Evolutionary conservation across 1,284 basidiomycete genomes (phyloP).

Genomic region (Naganishia albida): DNA sequence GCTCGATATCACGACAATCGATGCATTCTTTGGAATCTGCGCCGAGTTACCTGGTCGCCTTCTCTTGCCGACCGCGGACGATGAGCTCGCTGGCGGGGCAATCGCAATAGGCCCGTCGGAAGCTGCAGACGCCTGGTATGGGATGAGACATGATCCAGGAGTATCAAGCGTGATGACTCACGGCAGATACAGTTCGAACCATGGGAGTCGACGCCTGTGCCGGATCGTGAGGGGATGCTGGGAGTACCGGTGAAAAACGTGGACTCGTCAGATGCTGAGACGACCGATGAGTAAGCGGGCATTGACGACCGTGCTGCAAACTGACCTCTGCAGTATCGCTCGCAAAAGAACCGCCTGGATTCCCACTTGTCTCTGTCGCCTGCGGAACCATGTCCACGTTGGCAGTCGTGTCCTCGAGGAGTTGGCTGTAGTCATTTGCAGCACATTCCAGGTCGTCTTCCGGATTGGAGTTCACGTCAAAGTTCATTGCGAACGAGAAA

Average conservation of each 20-base stretch:
- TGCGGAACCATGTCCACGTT: too few species aligned
- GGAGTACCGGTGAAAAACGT: too few species aligned
- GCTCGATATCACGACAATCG: neutral
- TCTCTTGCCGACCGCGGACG: neutral
- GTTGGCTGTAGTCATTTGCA: neutral
- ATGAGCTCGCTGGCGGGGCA: neutral
- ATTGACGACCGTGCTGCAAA: too few species aligned
- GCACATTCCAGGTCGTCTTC: neutral
- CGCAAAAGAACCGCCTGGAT: too few species aligned
- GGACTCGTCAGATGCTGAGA: too few species aligned
- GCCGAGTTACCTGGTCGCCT: neutral
- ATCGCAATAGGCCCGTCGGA: neutral
- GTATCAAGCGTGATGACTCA: neutral
- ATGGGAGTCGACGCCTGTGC: neutral
- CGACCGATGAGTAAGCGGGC: too few species aligned
- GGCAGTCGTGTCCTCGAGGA: too few species aligned
- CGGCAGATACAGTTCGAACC: neutral
- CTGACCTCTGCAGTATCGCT: too few species aligned
- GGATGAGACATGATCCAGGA: neutral
- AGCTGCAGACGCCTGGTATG: neutral
- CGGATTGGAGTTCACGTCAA: neutral
- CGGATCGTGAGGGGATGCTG: too few species aligned
- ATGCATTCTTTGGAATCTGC: constrained; percentile 1
- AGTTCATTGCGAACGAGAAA: neutral
- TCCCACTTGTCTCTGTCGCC: too few species aligned